A percentile compares a stretch with the other conserved stretches of the same genome.
phyloP scores from a whole-genome alignment of 768 basidiomycete genomes.

The Mycena capillaripes region DNA sequence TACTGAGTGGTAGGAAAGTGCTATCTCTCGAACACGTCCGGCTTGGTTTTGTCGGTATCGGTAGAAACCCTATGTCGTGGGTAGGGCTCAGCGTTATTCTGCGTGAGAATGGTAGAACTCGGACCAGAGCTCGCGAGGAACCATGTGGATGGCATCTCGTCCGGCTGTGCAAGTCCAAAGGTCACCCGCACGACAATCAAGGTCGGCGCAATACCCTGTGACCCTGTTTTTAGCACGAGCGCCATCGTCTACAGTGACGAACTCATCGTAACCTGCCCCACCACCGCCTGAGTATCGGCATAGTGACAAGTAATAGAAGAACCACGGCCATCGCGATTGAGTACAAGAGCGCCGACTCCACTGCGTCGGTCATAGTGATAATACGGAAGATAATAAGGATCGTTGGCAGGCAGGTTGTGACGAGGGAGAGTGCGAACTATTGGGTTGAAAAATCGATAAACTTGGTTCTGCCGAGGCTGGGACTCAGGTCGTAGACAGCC shows the following conservation, averaged over 20 bases:
- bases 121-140: no score
- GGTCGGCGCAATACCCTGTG: constrained; percentile 11
- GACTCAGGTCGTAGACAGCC: neutral
- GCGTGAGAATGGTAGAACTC: no score
- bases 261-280: constrained; percentile 6
- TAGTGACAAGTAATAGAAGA: neutral
- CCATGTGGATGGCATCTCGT: neutral
- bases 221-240: no score
- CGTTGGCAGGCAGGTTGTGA: neutral
- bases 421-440: neutral
- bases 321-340: neutral
- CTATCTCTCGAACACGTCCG: no score
- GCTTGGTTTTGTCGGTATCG: no score
- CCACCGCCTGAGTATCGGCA: neutral
- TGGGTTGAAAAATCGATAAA: neutral
- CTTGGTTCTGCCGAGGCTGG: neutral
- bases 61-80: no score
- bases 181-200: constrained; percentile 9
- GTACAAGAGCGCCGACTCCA: constrained; percentile 9
- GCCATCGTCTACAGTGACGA: neutral
- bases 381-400: neutral
- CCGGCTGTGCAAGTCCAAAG: neutral
- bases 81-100: no score
- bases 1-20: no score
- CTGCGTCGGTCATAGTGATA: neutral